Evolutionary conservation across 306 rosid species (phyloP).

Genomic region (Glycyrrhiza uralensis): DNA sequence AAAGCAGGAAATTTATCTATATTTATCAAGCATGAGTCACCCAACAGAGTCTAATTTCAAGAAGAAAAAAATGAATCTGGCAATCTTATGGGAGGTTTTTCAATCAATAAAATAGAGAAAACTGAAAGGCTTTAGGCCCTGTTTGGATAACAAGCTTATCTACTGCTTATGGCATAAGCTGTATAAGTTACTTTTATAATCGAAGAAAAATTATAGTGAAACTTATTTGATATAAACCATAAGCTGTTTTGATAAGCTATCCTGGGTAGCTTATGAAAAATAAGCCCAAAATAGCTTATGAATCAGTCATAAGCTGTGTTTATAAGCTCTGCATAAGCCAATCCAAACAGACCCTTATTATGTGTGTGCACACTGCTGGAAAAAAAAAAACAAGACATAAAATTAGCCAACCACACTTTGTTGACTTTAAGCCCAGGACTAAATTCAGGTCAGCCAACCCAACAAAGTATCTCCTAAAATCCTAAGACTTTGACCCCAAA

Average conservation of each 20-base stretch:
- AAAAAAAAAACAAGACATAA: neutral
- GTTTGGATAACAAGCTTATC: too few species aligned
- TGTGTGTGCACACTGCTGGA: neutral
- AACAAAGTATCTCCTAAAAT: neutral
- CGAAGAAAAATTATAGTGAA: too few species aligned
- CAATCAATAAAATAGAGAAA: conserved; percentile 3
- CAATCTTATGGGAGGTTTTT: neutral
- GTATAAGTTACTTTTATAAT: too few species aligned
- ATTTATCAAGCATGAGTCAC: neutral
- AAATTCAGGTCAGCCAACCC: conserved; percentile 1
- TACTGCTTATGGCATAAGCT: too few species aligned
- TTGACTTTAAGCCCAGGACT: conserved; percentile 9
- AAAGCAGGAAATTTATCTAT: neutral
- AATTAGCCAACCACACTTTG: conserved; percentile 7
- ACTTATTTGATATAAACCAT: too few species aligned
- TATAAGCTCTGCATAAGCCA: too few species aligned
- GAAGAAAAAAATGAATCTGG: neutral
- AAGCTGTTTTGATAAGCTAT: too few species aligned
- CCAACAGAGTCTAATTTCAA: conserved; percentile 2
- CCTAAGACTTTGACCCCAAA: neutral
- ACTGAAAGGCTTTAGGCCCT: neutral
- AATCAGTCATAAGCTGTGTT: too few species aligned
- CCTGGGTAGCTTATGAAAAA: too few species aligned
- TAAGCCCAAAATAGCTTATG: too few species aligned
- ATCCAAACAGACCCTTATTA: too few species aligned